A percentile compares a stretch with the other conserved stretches of the same genome.
phyloP scores from a whole-genome alignment of 129 eudicot species.

The Helichrysum umbraculigerum region DNA sequence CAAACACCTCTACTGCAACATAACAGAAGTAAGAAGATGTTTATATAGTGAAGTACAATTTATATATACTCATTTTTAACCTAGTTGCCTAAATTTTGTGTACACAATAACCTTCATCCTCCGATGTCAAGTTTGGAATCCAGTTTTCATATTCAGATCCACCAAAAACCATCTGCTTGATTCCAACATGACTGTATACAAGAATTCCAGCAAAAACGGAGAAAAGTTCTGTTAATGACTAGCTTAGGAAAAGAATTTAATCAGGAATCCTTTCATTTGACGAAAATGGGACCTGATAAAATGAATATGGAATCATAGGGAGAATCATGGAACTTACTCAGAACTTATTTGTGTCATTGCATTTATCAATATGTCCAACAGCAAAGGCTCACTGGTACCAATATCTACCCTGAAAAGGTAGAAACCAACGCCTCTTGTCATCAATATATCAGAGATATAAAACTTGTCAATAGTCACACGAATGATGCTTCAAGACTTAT shows the following conservation, averaged over 20 bases:
- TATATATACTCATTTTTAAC: slow-evolving; percentile 5
- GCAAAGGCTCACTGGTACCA: slow-evolving; percentile 80
- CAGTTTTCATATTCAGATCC: slow-evolving; percentile 83
- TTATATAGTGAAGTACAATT: neutral
- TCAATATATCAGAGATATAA: neutral
- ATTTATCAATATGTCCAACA: slow-evolving; percentile 80
- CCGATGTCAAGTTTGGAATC: slow-evolving; percentile 74
- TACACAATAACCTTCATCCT: slow-evolving; percentile 68
- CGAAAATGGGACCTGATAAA: neutral
- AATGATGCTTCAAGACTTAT: too few species aligned
- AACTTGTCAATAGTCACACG: neutral
- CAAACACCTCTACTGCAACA: neutral
- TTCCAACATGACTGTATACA: slow-evolving; percentile 68
- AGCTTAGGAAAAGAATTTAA: neutral
- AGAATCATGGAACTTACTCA: slow-evolving; percentile 55
- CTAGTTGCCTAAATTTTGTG: slow-evolving; percentile 59
- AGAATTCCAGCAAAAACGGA: neutral
- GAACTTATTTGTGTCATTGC: slow-evolving; percentile 93
- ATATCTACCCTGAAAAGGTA: slow-evolving; percentile 83
- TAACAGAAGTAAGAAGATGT: neutral
- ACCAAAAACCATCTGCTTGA: slow-evolving; percentile 87
- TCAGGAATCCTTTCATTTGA: neutral
- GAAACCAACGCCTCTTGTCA: neutral
- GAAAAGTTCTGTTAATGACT: neutral
- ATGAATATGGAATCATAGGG: slow-evolving; percentile 1